Evolutionary conservation across 1,284 basidiomycete genomes (phyloP), one percentile per base, ranked within the genome.

Genomic region (Melampsora larici-populina): DNA sequence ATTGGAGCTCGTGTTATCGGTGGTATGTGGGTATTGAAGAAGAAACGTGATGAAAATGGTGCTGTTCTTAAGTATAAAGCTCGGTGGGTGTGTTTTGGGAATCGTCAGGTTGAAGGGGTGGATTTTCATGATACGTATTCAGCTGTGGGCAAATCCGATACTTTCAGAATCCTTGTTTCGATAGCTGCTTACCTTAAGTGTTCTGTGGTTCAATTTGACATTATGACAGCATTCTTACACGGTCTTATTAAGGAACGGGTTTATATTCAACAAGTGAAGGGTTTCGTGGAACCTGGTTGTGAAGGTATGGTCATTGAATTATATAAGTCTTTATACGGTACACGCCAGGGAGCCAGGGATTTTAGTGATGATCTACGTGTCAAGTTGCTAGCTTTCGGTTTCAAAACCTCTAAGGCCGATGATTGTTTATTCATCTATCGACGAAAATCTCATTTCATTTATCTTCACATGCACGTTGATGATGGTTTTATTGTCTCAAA

Each of bases 221-320:
- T 64, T 7, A 64, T 29, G 17, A 64, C 62, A 4, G 29, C 62
- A 4, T 64, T 64, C 18, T 64, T 64, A 18, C 62, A 64, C 26
- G 62, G 62, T 64, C 5, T 29, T 2, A 64, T 64, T 2, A 36
- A 64, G 17, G 62, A 26, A 26, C 15, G 17, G 2, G 62, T 64
- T 4, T 64, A 64, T 24, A 26, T 64, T 64, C n/a, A 33, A 36
- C 62, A 64, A 24, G 62, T 64, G 4, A 64, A 64, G 62, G 62
- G 62, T 64, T 64, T 64, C 21, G 26, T 21, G 3, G 62, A 4
- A 24, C 62, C 62, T 26, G 62, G 62, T 17, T 21, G 4, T 5
- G 62, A 64, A 33, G 29, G 29, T 8, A 21, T 17, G 62, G 62
- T 64, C 18, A 5, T 17, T 17, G 7, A 36, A 7, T n/a, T 64